Conservation (phyloP, 371 early-diverging fungal genomes). For the Choanephora cucurbitarum region DNA sequence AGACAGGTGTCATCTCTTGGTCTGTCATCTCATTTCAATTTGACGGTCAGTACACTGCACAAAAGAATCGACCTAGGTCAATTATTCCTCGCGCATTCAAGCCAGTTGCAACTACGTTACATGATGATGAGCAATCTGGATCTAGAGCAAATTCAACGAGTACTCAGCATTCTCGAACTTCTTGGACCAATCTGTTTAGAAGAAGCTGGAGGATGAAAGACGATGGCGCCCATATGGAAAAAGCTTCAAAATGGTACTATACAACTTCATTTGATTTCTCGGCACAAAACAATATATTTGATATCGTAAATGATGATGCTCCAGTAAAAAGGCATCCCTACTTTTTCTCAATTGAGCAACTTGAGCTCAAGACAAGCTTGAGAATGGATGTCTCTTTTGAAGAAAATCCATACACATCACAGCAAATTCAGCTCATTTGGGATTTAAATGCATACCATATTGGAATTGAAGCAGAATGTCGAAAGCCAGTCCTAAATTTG, state of each 20-base stretch:
- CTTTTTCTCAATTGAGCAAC: slow-evolving; percentile 13
- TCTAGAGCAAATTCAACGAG: slow-evolving; percentile 6
- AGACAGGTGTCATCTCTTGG: slow-evolving; percentile 18
- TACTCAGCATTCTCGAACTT: slow-evolving; percentile 20
- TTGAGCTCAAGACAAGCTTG: slow-evolving; percentile 11
- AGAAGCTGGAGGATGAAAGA: slow-evolving; percentile 30
- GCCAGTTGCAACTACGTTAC: background rate
- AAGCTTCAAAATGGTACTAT: slow-evolving; percentile 13
- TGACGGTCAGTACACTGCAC: slow-evolving; percentile 23
- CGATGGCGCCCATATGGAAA: background rate
- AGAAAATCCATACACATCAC: background rate
- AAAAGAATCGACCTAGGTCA: slow-evolving; percentile 17
- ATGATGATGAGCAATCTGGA: slow-evolving; percentile 7
- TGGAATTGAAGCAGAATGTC: slow-evolving; percentile 17
- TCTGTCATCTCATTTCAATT: slow-evolving; percentile 18
- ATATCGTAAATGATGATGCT: background rate
- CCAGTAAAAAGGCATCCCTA: background rate
- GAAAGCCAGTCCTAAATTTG: slow-evolving; percentile 21
- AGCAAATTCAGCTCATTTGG: slow-evolving; percentile 8
- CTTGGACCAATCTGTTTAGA: slow-evolving; percentile 43
- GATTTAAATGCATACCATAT: slow-evolving; percentile 25
- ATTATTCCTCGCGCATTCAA: slow-evolving; percentile 20
- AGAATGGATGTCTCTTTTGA: slow-evolving; percentile 8
- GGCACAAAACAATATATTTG: slow-evolving; percentile 15
- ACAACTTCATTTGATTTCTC: slow-evolving; percentile 9